A percentile compares a stretch with the other conserved stretches of the same genome.
Evolutionary conservation across 345 rosid genomes (phyloP).

Genomic region (Trapa bicornis): DNA sequence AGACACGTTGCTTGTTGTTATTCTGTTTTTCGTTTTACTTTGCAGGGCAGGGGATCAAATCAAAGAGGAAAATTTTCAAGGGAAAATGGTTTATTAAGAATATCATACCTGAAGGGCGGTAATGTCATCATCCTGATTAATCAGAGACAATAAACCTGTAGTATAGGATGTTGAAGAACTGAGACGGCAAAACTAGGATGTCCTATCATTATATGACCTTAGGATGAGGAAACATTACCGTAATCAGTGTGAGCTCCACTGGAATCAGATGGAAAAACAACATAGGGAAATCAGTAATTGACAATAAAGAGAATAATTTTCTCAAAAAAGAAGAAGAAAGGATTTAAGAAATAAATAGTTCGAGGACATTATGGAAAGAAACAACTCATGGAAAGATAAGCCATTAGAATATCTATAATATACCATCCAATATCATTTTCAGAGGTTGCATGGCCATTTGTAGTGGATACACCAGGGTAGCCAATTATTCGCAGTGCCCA

Average conservation of each 20-base stretch:
- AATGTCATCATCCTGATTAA: constrained; percentile 74
- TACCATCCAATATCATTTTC: constrained; percentile 80
- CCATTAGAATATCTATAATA: constrained; percentile 3
- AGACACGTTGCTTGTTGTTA: background rate
- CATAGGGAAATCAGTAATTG: background rate
- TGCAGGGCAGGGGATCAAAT: background rate
- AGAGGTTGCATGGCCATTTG: constrained; percentile 18
- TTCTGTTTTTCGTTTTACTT: background rate
- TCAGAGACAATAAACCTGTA: constrained; percentile 59
- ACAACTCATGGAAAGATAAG: constrained; percentile 2
- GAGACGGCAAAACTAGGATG: background rate
- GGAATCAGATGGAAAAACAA: constrained; percentile 9
- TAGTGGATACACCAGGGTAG: constrained; percentile 42
- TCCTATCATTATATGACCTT: background rate
- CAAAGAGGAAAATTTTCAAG: background rate
- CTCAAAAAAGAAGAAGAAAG: background rate
- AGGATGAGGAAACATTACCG: constrained; percentile 28
- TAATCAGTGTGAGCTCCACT: constrained; percentile 91
- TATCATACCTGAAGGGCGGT: constrained; percentile 65
- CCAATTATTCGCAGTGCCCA: constrained; percentile 81
- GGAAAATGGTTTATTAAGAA: background rate
- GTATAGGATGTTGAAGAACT: constrained; percentile 1
- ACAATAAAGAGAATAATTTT: background rate
- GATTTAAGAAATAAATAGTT: background rate
- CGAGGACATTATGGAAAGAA: background rate